Evolutionary conservation across 1,284 basidiomycete genomes (phyloP), one percentile per base, ranked within the genome.

Genomic region (Sphagnurus paluster): DNA sequence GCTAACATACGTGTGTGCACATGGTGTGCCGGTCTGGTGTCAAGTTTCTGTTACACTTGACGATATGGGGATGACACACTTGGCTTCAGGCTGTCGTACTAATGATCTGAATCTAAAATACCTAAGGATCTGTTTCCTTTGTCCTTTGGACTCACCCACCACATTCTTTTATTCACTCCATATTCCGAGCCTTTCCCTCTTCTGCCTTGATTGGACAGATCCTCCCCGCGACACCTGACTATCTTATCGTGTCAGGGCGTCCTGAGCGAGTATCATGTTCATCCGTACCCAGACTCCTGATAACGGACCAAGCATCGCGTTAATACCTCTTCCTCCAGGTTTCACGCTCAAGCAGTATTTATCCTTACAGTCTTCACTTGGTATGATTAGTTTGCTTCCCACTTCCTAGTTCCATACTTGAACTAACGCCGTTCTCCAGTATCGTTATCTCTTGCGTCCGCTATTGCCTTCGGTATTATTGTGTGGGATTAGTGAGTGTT

Each of bases 401-500:
- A 13, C 16, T 11, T 38, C 23, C n/a, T 8, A 9, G 28, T 16
- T 16, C 32, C 11, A 29, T 2, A 16, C 16, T 11, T n/a, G n/a
- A 24, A 21, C 7, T 11, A 7, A n/a, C 11, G 29, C 29, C 7
- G n/a, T 34, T 25, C 17, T 10, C 13, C 20, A 53, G 47, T 53
- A 10, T 43, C 51, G 1, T 40, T 53, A 14, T 33, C 51, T n/a
- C 46, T 53, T 13, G 47, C 51, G 5, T 44, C 47, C 7, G 51
- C 51, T 25, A 42, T 53, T 4, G 44, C 51, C 2, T 49, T 53
- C 14, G 47, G 39, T 13, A 42, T 49, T 17, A 16, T 49, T 24
- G 41, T 46, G 20, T 53, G 51, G 51, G 51, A 53, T 36, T 53
- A 53, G 51, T 53, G 33, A 38, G 41, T 42, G 11, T 36, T 8